A percentile compares a stretch with the other conserved stretches of the same genome.
Evolutionary conservation across 768 basidiomycete species (phyloP).

Genomic region (Neoboletus brunneissimus): DNA sequence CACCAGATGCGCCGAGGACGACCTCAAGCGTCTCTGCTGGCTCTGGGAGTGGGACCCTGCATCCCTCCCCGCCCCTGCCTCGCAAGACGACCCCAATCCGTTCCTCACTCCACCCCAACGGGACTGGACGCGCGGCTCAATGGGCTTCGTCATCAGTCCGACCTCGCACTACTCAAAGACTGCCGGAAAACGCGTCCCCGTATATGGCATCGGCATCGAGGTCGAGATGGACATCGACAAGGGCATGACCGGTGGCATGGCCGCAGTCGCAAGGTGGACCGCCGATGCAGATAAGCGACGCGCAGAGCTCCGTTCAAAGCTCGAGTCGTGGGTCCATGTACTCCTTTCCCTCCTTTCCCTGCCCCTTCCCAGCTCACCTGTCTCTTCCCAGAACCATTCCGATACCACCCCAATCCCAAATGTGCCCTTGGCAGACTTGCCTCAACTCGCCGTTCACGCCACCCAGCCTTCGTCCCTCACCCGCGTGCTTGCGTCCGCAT

Average conservation of each 20-base stretch:
- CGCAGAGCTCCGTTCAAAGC: slow-evolving; percentile 53
- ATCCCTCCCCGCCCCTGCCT: slow-evolving; percentile 30
- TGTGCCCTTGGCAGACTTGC: slow-evolving; percentile 65
- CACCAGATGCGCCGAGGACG: slow-evolving; percentile 62
- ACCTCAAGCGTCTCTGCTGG: slow-evolving; percentile 79
- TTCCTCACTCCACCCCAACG: slow-evolving; percentile 55
- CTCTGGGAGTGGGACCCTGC: slow-evolving; percentile 84
- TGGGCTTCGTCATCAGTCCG: slow-evolving; percentile 74
- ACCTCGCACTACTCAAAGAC: slow-evolving; percentile 70
- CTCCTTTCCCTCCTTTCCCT: background rate
- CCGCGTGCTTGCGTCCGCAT: slow-evolving; percentile 66
- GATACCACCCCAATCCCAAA: slow-evolving; percentile 44
- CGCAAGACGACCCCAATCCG: slow-evolving; percentile 64
- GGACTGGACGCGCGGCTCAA: slow-evolving; percentile 78
- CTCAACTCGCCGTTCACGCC: slow-evolving; percentile 45
- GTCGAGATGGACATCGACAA: slow-evolving; percentile 84
- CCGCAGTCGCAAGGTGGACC: slow-evolving; percentile 86
- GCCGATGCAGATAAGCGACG: slow-evolving; percentile 62
- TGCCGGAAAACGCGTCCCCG: slow-evolving; percentile 66
- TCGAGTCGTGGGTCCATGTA: slow-evolving; percentile 66
- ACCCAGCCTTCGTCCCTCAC: slow-evolving; percentile 67
- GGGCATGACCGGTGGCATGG: slow-evolving; percentile 79
- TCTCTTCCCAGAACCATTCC: slow-evolving; percentile 47
- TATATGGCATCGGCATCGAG: slow-evolving; percentile 84
- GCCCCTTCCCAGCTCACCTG: slow-evolving; percentile 7